Conservation (phyloP, 192 early-diverging fungal genomes). For the Coemansia sp. region DNA sequence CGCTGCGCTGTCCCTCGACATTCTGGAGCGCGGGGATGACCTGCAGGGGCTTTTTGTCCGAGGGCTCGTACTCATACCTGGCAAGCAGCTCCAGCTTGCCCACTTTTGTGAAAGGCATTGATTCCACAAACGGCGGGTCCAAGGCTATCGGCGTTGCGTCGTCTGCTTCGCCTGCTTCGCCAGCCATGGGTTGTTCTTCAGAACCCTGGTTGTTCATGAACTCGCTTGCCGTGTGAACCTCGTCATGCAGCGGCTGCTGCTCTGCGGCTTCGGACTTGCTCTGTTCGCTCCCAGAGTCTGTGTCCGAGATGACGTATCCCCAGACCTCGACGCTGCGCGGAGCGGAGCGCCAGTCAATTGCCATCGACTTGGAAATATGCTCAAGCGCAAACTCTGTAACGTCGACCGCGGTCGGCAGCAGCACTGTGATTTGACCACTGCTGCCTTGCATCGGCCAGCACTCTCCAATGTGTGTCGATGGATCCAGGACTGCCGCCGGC, state of each 20-base stretch:
- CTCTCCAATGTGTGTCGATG: constrained; percentile 62
- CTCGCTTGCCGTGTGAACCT: too few relatives aligned
- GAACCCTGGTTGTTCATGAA: too few relatives aligned
- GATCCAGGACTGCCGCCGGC: constrained; percentile 47
- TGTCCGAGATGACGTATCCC: constrained; percentile 48
- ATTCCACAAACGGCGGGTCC: constrained; percentile 30
- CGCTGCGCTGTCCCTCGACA: constrained; percentile 9
- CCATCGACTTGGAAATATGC: constrained; percentile 63
- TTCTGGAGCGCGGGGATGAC: constrained; percentile 39
- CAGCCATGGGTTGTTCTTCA: too few relatives aligned
- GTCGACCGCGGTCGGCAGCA: constrained; percentile 59
- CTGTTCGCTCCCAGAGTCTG: neutral
- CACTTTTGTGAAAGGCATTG: constrained; percentile 13
- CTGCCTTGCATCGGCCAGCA: constrained; percentile 76
- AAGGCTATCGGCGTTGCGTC: neutral
- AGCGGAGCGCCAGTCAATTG: constrained; percentile 63
- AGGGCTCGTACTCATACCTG: constrained; percentile 55
- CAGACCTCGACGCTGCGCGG: constrained; percentile 69
- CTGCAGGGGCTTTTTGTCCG: constrained; percentile 49
- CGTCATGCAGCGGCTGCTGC: neutral
- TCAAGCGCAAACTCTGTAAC: constrained; percentile 68
- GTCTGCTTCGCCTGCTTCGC: neutral
- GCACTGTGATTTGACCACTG: constrained; percentile 64
- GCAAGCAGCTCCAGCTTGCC: constrained; percentile 30
- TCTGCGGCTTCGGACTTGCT: neutral